phyloP scores from a whole-genome alignment of 208 protist species.

The Crithidia acanthocephali region DNA sequence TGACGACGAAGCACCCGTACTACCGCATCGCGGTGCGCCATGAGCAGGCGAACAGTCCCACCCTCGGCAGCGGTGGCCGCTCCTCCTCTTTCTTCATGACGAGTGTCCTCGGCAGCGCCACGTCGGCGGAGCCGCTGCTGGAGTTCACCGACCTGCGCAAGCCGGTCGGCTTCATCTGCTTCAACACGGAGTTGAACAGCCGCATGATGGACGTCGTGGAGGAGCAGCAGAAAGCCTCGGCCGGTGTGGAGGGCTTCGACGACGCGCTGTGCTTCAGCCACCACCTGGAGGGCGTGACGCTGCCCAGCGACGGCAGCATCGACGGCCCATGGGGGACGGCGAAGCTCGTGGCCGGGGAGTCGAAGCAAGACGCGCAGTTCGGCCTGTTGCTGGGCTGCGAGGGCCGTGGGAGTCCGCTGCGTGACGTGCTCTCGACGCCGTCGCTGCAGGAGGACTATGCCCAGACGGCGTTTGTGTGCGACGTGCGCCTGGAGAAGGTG shows the following conservation, averaged over 20 bases:
- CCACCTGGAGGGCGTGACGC: constrained; percentile 44
- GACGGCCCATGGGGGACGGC: constrained; percentile 59
- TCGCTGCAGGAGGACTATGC: constrained; percentile 83
- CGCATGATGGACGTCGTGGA: constrained; percentile 69
- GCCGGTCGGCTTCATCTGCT: constrained; percentile 85
- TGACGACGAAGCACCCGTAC: constrained; percentile 85
- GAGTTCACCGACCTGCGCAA: constrained; percentile 84
- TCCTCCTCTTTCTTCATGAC: constrained; percentile 66
- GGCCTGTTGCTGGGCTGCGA: constrained; percentile 82
- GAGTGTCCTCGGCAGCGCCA: constrained; percentile 42
- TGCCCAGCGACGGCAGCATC: constrained; percentile 40
- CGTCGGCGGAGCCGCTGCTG: constrained; percentile 60
- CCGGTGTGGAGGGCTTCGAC: constrained; percentile 5
- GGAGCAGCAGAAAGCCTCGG: constrained; percentile 29
- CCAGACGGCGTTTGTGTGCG: constrained; percentile 84
- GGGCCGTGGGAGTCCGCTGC: constrained; percentile 74
- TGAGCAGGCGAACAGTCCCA: constrained; percentile 76
- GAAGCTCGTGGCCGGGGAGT: constrained; percentile 33
- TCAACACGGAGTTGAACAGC: constrained; percentile 75
- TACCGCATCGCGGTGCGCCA: constrained; percentile 89
- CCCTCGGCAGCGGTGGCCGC: constrained; percentile 39
- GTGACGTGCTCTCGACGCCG: constrained; percentile 56
- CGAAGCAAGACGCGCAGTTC: constrained; percentile 41
- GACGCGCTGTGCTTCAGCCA: constrained; percentile 65
- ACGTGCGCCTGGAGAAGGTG: constrained; percentile 63